phyloP scores from a whole-genome alignment of 2,329 filamentous ascomycete genomes.

The Fonsecaea pugnacius region DNA sequence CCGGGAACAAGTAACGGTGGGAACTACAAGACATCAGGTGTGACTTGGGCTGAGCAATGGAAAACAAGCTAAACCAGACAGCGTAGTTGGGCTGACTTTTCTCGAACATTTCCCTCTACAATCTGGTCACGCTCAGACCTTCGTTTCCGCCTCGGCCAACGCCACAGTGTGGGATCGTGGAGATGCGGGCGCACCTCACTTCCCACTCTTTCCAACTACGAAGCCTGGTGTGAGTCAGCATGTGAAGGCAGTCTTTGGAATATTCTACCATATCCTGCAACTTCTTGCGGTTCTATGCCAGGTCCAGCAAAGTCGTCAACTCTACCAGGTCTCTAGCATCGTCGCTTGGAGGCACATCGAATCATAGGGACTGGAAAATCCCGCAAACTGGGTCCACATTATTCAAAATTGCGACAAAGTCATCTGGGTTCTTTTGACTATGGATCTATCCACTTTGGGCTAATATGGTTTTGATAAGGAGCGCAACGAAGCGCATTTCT shows the following conservation, averaged over 20 bases:
- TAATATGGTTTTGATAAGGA: background rate
- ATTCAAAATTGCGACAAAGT: background rate
- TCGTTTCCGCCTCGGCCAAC: slow-evolving; percentile 9
- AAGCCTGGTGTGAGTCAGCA: slow-evolving; percentile 12
- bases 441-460: background rate
- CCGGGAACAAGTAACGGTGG: background rate
- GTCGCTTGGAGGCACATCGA: background rate
- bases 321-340: background rate
- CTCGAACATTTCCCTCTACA: slow-evolving; percentile 16
- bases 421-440: background rate
- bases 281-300: background rate
- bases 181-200: slow-evolving; percentile 10
- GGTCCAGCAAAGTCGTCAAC: slow-evolving; percentile 1
- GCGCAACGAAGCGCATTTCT: background rate
- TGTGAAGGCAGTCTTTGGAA: background rate
- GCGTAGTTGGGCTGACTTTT: slow-evolving; percentile 14
- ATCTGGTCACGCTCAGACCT: slow-evolving; percentile 15
- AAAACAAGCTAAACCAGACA: slow-evolving; percentile 1
- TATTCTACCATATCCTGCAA: background rate
- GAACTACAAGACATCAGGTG: too few relatives aligned
- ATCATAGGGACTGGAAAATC: background rate
- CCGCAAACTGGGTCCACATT: background rate
- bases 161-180: slow-evolving; percentile 27
- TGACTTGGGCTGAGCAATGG: background rate
- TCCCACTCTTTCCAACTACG: background rate